A percentile compares a stretch with the other conserved stretches of the same genome.
These are phyloP conservation scores for Domatiomyces globalis DNA, from an alignment of 2,329 filamentous ascomycete genomes.

Conservation along the genomic window DNA sequence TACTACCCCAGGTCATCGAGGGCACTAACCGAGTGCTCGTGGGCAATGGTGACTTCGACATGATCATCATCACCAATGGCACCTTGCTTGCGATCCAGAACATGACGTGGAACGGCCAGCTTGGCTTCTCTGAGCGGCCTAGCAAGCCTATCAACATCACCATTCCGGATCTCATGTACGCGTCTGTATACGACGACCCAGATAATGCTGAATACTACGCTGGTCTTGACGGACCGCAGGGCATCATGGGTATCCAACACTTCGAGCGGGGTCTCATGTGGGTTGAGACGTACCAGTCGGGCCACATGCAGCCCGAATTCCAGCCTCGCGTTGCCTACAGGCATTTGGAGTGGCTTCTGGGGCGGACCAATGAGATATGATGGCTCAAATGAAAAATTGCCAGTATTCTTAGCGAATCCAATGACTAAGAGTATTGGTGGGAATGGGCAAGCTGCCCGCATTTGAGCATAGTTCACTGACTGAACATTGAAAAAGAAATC, in stretches of 20 bases:
- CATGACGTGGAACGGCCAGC: constrained; percentile 13
- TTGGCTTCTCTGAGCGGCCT: constrained; percentile 9
- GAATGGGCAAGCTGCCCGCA: too few species aligned
- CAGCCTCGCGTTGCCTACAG: constrained; percentile 23
- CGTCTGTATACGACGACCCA: constrained; percentile 5
- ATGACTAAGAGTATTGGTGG: too few species aligned
- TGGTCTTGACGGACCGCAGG: constrained; percentile 7
- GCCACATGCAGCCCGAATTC: constrained; percentile 26
- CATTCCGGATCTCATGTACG: constrained; percentile 8
- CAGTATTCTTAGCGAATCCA: too few species aligned
- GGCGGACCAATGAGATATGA: constrained; percentile 20
- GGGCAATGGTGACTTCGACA: constrained; percentile 2
- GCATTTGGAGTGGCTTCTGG: constrained; percentile 26
- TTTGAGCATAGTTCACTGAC: too few species aligned
- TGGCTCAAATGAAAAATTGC: too few species aligned
- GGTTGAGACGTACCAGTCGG: constrained; percentile 23
- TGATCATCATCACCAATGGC: constrained; percentile 3
- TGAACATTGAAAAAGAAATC: too few species aligned
- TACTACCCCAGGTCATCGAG: constrained; percentile 2
- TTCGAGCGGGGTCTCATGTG: constrained; percentile 27
- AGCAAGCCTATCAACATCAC: constrained; percentile 9
- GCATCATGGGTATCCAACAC: constrained; percentile 23
- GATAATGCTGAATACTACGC: not conserved
- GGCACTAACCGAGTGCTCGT: constrained; percentile 2
- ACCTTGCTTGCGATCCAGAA: constrained; percentile 12